phyloP scores from a whole-genome alignment of 352 stramenopile species.

The Plasmopara viticola region DNA sequence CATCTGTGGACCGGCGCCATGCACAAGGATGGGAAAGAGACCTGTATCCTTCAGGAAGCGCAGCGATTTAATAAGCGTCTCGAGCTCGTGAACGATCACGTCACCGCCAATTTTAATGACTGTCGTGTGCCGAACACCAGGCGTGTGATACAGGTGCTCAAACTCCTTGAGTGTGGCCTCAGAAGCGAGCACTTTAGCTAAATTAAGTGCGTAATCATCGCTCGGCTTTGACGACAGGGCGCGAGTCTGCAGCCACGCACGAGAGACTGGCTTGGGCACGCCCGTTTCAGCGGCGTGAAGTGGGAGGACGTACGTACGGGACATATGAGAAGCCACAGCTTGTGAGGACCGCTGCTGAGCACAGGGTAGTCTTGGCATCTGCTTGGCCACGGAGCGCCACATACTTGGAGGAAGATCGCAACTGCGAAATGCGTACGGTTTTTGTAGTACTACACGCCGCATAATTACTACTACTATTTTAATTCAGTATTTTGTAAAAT shows the following conservation, averaged over 20 bases:
- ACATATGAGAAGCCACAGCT: not conserved
- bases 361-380: conserved; percentile 17
- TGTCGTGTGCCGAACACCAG: conserved; percentile 60
- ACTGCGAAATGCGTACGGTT: too few species aligned
- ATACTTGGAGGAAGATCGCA: conserved; percentile 10
- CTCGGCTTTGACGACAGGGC: conserved; percentile 18
- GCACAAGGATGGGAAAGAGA: conserved; percentile 83
- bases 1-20: conserved; percentile 86
- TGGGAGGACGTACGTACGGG: not conserved
- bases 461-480: too few species aligned
- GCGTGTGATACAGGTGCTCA: conserved; percentile 63
- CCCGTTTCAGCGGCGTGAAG: not conserved
- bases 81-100: conserved; percentile 83
- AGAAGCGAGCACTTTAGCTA: conserved; percentile 51
- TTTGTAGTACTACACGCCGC: too few species aligned
- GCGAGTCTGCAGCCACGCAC: conserved; percentile 11
- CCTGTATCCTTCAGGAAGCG: conserved; percentile 79
- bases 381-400: conserved; percentile 27
- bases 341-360: conserved; percentile 14
- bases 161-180: conserved; percentile 64
- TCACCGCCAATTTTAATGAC: conserved; percentile 89
- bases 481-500: too few species aligned
- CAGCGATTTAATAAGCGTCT: conserved; percentile 78
- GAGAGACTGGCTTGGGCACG: not conserved
- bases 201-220: conserved; percentile 38